These are phyloP conservation scores for Vachellia pachyceras DNA, from an alignment of 306 rosid species.

Conservation along the genomic window DNA sequence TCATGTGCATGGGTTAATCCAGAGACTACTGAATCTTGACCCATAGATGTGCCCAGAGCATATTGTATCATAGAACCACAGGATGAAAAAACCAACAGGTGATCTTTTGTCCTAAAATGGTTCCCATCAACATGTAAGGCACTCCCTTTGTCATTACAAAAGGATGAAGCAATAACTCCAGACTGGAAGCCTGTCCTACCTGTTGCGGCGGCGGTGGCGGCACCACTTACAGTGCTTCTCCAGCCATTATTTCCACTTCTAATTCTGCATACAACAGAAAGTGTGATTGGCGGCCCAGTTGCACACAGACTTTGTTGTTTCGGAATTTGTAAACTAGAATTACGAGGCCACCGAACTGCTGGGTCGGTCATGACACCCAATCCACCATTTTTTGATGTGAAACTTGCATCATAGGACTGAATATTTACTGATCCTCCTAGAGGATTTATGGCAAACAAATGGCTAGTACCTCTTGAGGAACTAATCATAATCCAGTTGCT, in stretches of 20 bases:
- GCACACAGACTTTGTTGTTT: constrained; percentile 47
- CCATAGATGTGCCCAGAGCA: constrained; percentile 48
- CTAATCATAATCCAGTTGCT: constrained; percentile 91
- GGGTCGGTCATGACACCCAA: constrained; percentile 46
- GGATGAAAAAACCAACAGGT: constrained; percentile 71
- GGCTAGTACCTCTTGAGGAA: constrained; percentile 88
- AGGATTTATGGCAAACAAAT: constrained; percentile 84
- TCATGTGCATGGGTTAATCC: constrained; percentile 54
- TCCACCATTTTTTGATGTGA: constrained; percentile 47
- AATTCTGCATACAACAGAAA: constrained; percentile 73
- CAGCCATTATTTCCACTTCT: constrained; percentile 75
- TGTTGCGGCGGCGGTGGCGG: constrained; percentile 84
- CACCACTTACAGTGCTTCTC: constrained; percentile 76
- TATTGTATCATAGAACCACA: constrained; percentile 74
- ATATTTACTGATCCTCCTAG: constrained; percentile 63
- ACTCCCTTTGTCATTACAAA: constrained; percentile 60
- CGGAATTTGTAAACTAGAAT: constrained; percentile 46
- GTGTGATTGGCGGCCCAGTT: constrained; percentile 61
- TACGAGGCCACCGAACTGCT: constrained; percentile 46
- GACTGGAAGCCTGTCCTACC: constrained; percentile 58
- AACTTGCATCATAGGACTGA: constrained; percentile 47
- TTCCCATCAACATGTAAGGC: constrained; percentile 44
- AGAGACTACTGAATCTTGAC: constrained; percentile 47
- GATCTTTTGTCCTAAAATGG: constrained; percentile 57
- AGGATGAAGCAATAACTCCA: constrained; percentile 76